Conservation (phyloP, 1,139 yeast genomes). For the Candida mesenterica region DNA sequence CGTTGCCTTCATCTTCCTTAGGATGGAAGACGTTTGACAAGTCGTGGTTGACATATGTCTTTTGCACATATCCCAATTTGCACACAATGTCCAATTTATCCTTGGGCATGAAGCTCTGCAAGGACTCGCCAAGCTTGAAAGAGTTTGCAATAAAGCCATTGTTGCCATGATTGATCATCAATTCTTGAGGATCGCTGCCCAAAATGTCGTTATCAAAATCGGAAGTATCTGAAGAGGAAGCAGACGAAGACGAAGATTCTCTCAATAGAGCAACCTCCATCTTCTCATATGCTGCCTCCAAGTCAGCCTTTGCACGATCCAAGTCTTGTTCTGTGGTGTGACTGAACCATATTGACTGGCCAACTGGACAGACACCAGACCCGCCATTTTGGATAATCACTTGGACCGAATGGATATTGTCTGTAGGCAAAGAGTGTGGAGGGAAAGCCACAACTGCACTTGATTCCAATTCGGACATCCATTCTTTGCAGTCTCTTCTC, state of each 20-base stretch:
- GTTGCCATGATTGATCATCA: slow-evolving; percentile 51
- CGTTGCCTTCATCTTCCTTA: slow-evolving; percentile 19
- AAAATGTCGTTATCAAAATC: slow-evolving; percentile 53
- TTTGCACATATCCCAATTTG: slow-evolving; percentile 79
- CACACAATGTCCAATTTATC: slow-evolving; percentile 75
- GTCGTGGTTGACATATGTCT: slow-evolving; percentile 50
- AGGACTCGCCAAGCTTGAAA: slow-evolving; percentile 80
- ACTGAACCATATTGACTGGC: slow-evolving; percentile 87
- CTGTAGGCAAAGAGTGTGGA: slow-evolving; percentile 70
- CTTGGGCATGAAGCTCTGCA: slow-evolving; percentile 79
- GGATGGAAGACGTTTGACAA: slow-evolving; percentile 40
- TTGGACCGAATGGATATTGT: slow-evolving; percentile 74
- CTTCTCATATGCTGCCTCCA: slow-evolving; percentile 76
- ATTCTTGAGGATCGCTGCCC: slow-evolving; percentile 52
- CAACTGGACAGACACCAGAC: slow-evolving; percentile 84
- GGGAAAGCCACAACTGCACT: slow-evolving; percentile 92
- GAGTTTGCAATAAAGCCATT: slow-evolving; percentile 56
- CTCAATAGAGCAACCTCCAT: slow-evolving; percentile 78
- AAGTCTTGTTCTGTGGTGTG: slow-evolving; percentile 73
- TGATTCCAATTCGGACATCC: slow-evolving; percentile 84
- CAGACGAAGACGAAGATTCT: slow-evolving; percentile 51
- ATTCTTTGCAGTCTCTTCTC: slow-evolving; percentile 81
- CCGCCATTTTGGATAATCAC: slow-evolving; percentile 87
- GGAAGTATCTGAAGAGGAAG: slow-evolving; percentile 10
- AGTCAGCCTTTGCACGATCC: slow-evolving; percentile 66